These are phyloP conservation scores for Trebouxiophyceae sp. DNA, from an alignment of 163 green algal species.

Conservation along the genomic window DNA sequence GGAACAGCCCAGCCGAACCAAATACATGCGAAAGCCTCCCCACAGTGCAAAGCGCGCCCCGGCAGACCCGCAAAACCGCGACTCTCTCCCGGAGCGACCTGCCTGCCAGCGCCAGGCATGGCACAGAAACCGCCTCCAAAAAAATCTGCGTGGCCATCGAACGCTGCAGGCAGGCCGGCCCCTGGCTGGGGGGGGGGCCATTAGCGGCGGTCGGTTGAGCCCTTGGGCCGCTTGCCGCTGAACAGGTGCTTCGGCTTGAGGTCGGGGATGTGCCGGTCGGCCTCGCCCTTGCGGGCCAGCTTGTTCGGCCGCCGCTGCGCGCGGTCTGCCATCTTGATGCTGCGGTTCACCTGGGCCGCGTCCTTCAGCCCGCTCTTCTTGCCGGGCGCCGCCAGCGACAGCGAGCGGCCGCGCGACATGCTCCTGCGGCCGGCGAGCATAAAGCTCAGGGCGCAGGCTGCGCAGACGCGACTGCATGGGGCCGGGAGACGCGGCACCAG, in stretches of 20 bases:
- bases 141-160: too few relatives aligned
- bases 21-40: too few relatives aligned
- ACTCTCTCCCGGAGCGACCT: too few relatives aligned
- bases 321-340: constrained; percentile 81
- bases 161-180: too few relatives aligned
- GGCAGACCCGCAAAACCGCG: too few relatives aligned
- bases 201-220: constrained; percentile 73
- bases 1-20: too few relatives aligned
- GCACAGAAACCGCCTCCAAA: too few relatives aligned
- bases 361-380: constrained; percentile 73
- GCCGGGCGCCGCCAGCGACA: constrained; percentile 52
- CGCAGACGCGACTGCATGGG: background rate
- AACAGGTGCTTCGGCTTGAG: constrained; percentile 98
- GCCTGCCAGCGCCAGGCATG: too few relatives aligned
- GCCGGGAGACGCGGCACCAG: too few relatives aligned
- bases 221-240: constrained; percentile 75
- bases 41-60: too few relatives aligned
- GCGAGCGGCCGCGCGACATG: constrained; percentile 74
- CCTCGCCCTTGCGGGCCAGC: constrained; percentile 74
- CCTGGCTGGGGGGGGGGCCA: too few relatives aligned
- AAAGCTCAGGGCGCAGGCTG: too few relatives aligned
- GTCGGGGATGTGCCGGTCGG: constrained; percentile 81
- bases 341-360: constrained; percentile 67
- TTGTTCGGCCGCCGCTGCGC: constrained; percentile 73
- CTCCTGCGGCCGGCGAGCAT: constrained; percentile 27